These are phyloP conservation scores for Podaxis carcinomalis DNA, from an alignment of 768 basidiomycete species.

Conservation along the genomic window DNA sequence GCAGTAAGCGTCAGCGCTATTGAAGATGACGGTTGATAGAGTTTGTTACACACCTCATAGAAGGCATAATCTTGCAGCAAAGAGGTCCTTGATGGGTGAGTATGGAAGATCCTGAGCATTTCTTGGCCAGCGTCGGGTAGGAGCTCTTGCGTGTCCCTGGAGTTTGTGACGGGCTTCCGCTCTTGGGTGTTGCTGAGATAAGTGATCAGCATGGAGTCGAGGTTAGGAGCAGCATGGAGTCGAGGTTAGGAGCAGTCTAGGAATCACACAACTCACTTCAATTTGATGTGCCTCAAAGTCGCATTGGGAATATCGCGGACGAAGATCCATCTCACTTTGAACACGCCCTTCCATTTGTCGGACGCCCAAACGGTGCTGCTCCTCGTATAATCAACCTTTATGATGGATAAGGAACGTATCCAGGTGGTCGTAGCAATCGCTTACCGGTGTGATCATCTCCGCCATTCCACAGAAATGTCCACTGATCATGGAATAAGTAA, in stretches of 20 bases:
- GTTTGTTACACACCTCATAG: slow-evolving; percentile 63
- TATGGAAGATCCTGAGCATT: slow-evolving; percentile 93
- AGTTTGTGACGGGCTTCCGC: slow-evolving; percentile 97
- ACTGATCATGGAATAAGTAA: slow-evolving; percentile 29
- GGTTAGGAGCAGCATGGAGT: not conserved
- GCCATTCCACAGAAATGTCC: slow-evolving; percentile 99
- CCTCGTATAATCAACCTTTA: slow-evolving; percentile 83
- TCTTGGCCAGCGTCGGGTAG: slow-evolving; percentile 95
- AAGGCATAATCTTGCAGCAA: slow-evolving; percentile 91
- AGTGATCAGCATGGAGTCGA: slow-evolving; percentile 13
- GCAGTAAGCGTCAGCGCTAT: not conserved
- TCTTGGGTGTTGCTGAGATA: slow-evolving; percentile 86
- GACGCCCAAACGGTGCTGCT: slow-evolving; percentile 98
- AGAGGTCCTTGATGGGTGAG: slow-evolving; percentile 90
- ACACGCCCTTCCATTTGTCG: slow-evolving; percentile 99
- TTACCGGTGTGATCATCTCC: slow-evolving; percentile 91
- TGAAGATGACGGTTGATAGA: not conserved
- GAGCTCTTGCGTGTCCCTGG: slow-evolving; percentile 95
- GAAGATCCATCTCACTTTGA: slow-evolving; percentile 97
- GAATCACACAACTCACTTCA: slow-evolving; percentile 51
- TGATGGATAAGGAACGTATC: not conserved
- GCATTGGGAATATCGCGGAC: slow-evolving; percentile 94
- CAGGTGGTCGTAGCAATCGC: slow-evolving; percentile 17
- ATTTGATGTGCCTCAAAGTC: slow-evolving; percentile 82
- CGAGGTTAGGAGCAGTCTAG: not conserved